Conservation (phyloP, 2,329 filamentous ascomycete genomes). For the Clonostachys rhizophaga region DNA sequence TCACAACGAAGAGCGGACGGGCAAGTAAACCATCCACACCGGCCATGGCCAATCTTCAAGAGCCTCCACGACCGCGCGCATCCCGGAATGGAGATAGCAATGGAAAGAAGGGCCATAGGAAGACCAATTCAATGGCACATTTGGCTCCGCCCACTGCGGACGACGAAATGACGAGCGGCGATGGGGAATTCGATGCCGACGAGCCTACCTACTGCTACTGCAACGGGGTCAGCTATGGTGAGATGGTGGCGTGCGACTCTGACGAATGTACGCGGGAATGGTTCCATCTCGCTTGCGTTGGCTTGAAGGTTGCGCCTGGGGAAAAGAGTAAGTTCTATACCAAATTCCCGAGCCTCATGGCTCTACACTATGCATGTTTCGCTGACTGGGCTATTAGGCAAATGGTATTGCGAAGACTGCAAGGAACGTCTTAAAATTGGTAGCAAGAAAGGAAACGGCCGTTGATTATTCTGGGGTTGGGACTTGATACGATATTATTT, state of each 20-base stretch:
- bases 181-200: conserved; percentile 61
- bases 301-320: conserved; percentile 72
- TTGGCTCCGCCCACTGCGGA: conserved; percentile 21
- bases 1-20: conserved; percentile 61
- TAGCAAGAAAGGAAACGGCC: conserved; percentile 45
- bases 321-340: conserved; percentile 58
- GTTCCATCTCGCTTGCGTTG: conserved; percentile 82
- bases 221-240: conserved; percentile 74
- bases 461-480: conserved; percentile 20
- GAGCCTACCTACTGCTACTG: conserved; percentile 78
- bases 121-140: conserved; percentile 37
- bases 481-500: conserved; percentile 1
- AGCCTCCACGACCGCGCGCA: conserved; percentile 48
- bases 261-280: conserved; percentile 70
- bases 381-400: conserved; percentile 42
- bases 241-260: conserved; percentile 80
- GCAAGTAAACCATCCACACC: conserved; percentile 65
- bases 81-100: conserved; percentile 39
- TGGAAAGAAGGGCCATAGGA: conserved; percentile 57
- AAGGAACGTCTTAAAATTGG: conserved; percentile 58
- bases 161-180: conserved; percentile 23
- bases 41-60: conserved; percentile 54
- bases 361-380: background rate
- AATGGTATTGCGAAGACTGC: conserved; percentile 81
- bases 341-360: background rate